phyloP scores from a whole-genome alignment of 1,284 basidiomycete genomes.

The Trichosporon ovoides region DNA sequence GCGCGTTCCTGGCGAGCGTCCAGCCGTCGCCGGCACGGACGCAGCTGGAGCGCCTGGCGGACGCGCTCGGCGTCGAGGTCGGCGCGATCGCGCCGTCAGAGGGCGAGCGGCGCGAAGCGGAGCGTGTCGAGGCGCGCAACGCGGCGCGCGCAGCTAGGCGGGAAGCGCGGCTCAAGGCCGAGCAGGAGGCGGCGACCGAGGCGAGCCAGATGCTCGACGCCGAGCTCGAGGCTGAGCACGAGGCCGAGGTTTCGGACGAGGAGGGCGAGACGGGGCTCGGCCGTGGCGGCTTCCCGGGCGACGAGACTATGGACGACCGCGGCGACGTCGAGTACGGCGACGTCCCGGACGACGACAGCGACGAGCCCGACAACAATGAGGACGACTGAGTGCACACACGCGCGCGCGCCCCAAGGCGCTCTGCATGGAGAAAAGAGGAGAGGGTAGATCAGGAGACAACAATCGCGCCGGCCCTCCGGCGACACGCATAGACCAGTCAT shows the following conservation, averaged over 20 bases:
- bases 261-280: constrained; percentile 25
- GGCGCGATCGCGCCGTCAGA: constrained; percentile 38
- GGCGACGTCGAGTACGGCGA: constrained; percentile 41
- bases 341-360: constrained; percentile 29
- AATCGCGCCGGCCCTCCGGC: too few species aligned
- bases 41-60: constrained; percentile 45
- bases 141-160: constrained; percentile 20
- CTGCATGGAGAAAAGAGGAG: too few species aligned
- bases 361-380: constrained; percentile 39
- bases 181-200: constrained; percentile 26
- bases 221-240: constrained; percentile 16
- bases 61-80: constrained; percentile 45
- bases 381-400: constrained; percentile 6
- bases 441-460: too few species aligned
- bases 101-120: constrained; percentile 31
- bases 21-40: constrained; percentile 33
- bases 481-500: not conserved
- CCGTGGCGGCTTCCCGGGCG: constrained; percentile 27
- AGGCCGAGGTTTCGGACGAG: constrained; percentile 18
- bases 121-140: constrained; percentile 28
- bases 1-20: constrained; percentile 29
- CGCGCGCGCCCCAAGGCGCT: too few species aligned
- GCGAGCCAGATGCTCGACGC: constrained; percentile 18
- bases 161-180: constrained; percentile 18
- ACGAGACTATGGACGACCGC: constrained; percentile 28